Base-by-base conservation (phyloP, 75 land plant genomes). In the Pseudotsuga menziesii region DNA sequence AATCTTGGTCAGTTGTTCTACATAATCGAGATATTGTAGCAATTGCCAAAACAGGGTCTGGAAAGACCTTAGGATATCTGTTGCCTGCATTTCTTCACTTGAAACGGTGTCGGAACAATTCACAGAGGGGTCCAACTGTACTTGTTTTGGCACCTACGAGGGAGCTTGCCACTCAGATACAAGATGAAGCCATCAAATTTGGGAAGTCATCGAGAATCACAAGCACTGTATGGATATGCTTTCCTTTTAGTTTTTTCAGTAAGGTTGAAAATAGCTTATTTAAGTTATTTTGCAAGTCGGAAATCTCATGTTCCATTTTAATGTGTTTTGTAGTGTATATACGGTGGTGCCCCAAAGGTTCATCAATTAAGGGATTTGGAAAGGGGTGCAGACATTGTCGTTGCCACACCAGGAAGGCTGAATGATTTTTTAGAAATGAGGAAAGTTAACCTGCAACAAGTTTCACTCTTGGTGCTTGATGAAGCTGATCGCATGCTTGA, bases 401-500 rank as follows among this genome's bases (percentile, higher is more conserved):
- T 96, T 26, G 99, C 99, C 26, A 93, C 97, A 25, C 99, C 99
- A 78, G 99, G 99, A 22, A 85, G 99, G 29, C 84, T 96, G 39
- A 96, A 94, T 87, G 99, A 96, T 48, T 89, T 96, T 27, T 84
- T 96, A 78, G 97, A 94, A 73, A 88, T 89, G 90, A 88, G 78
- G 88, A 91, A 82, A 80, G 89, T 96, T 63, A 89, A 85, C 73
- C 77, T 96, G 70, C 57, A 88, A 29, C 97, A 96, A 79, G 89
- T 96, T 13, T 93, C 99, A 63, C 87, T 90, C 56, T 86, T 96
- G 80, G 93, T 96, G 22, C 89, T 96, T 57, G 99, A 96, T 89
- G 99, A 96, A 75, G 99, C 97, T 48, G 99, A 96, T 83, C 92
- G 99, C 20, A 96, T 96, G 99, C 94, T 96, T 77, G 99, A 94